Evolutionary conservation across 441 rosid species (phyloP), one percentile per base, ranked within the genome.

Genomic region (Syzygium syzygioides): DNA sequence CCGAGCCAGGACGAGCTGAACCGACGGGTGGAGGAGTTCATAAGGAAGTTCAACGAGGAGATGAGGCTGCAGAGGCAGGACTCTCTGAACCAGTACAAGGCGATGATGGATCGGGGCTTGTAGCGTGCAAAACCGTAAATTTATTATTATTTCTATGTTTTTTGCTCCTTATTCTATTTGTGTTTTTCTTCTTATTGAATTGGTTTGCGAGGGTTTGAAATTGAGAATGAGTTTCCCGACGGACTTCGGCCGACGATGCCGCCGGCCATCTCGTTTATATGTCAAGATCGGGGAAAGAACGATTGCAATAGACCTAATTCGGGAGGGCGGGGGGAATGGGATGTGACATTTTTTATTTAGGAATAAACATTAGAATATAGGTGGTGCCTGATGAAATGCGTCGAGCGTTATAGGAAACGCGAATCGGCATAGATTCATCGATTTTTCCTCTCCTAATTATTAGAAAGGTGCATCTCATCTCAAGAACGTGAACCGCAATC

Each of bases 241-340:
- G 55, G 48, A 45, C 48, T 45, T 45, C 48, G 48, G 48, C 98
- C 96, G 60, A 95, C 98, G 88, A 96, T 95, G 20, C 99, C 98
- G 30, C 93, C 96, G 3, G 95, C 97, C 99, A 96, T 98, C 89
- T 98, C 98, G 79, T 98, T 17, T 66, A 32, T 14, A 12, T 66
- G 23, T 64, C 76, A 23, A 17, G 26, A 11, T 8, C 0, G 8
- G 14, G 0, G 4, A 71, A 20, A 19, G 5, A 37, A 34, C 0
- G 1, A 20, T 34, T 3, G n/a, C 5, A 13, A 13, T 59, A 26
- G 11, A 26, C 30, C 14, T 12, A 59, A 59, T 26, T 25, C n/a
- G 13, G 3, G 4, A 23, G 60, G 34, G 34, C 34, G 3, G 4
- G 9, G 60, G 6, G 60, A 28, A 9, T 5, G 5, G 23, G 60